Evolutionary conservation across 1,284 basidiomycete species (phyloP), one percentile per base, ranked within the genome.

Genomic region (Rhodotorula glutinis): DNA sequence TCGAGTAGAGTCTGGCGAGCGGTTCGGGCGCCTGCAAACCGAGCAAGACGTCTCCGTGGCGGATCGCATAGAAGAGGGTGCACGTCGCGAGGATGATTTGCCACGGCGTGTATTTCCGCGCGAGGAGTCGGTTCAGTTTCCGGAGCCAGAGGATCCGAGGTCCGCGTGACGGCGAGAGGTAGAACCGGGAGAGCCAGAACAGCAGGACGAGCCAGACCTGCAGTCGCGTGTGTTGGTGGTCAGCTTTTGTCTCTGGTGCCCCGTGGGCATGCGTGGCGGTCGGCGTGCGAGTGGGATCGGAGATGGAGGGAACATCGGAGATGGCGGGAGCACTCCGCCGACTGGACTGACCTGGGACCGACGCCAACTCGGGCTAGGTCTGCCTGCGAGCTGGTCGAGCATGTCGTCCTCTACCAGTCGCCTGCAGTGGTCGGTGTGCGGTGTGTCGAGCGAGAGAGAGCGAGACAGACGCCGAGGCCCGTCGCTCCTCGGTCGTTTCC

Each of bases 31-130:
- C 92, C 52, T 92, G 77, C 53, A 71, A 51, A 33, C 70, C 72
- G 38, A 73, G 80, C 13, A 98, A 83, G 78, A 88, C 90, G 79
- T 97, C 93, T 23, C 93, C 80, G 78, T 98, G 90, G 21, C 90
- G 83, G 56, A 91, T 78, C 27, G 91, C 88, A 78, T 97, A 98
- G 16, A 95, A 82, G 40, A 86, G 79, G 1, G 93, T 95, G 65
- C 96, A 81, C 4, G 90, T 90, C 72, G 86, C 89, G 65, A 92
- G 84, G 61, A 97, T 85, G 73, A 98, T 84, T 77, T 98, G 94
- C 88, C 93, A 98, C 27, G 95, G 95, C 1, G 92, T 90, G 80
- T 92, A 96, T 33, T 86, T 85, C 38, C 86, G 85, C 75, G 88
- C 79, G 29, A 91, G 81, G 8, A 77, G 73, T 73, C 82, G 82